These are phyloP conservation scores for Rhizopogon vulgaris DNA, from an alignment of 768 basidiomycete species.

Conservation along the genomic window DNA sequence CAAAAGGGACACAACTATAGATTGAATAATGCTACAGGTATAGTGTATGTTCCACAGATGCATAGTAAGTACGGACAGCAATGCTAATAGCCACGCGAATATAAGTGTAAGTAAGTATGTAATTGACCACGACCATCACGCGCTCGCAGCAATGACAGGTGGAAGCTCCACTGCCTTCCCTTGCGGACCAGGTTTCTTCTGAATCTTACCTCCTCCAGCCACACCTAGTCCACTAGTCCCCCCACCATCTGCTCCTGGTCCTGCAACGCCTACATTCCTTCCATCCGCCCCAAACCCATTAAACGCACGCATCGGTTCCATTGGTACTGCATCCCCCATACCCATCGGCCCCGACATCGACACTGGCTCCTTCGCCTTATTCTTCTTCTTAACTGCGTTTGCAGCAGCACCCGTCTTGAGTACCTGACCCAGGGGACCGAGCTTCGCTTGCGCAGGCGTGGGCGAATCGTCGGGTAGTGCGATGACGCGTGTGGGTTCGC, in stretches of 20 bases:
- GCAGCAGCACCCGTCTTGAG: conserved; percentile 41
- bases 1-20: conserved; percentile 10
- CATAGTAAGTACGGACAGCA: background rate
- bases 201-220: background rate
- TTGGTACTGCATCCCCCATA: conserved; percentile 13
- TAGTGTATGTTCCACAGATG: conserved; percentile 14
- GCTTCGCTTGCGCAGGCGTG: conserved; percentile 52
- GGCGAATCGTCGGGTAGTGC: conserved; percentile 64
- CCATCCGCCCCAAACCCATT: conserved; percentile 11
- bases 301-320: conserved; percentile 14
- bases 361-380: conserved; percentile 17
- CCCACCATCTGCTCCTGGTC: background rate
- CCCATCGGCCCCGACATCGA: conserved; percentile 12
- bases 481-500: conserved; percentile 18
- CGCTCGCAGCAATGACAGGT: conserved; percentile 30
- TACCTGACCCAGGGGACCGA: conserved; percentile 77
- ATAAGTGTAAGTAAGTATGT: conserved; percentile 1
- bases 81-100: background rate
- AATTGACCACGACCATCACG: conserved; percentile 13
- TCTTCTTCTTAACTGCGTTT: conserved; percentile 59
- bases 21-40: conserved; percentile 30
- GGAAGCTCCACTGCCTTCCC: conserved; percentile 20
- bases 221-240: conserved; percentile 8
- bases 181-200: conserved; percentile 10
- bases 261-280: conserved; percentile 5